Evolutionary conservation across 257 asterid species (phyloP).

Genomic region (Hygrophila difformis): DNA sequence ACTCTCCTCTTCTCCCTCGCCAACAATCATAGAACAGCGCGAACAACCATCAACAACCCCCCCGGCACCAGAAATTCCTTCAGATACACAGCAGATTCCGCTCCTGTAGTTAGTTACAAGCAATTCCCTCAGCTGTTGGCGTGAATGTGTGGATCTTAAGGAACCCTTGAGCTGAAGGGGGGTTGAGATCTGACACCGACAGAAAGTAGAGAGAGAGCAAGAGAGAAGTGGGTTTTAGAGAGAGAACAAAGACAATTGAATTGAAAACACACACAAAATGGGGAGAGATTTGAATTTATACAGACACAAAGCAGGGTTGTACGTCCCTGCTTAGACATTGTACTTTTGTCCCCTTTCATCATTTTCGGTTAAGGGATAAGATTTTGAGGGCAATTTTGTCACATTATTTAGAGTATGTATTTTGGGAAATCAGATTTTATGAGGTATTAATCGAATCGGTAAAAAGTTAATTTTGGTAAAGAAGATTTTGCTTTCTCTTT

Average conservation of each 20-base stretch:
- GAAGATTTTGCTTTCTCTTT: too few species aligned
- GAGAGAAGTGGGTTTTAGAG: slow-evolving; percentile 2
- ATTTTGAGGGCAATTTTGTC: too few species aligned
- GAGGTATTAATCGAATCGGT: too few species aligned
- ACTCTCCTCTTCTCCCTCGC: slow-evolving; percentile 30
- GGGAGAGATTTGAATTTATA: too few species aligned
- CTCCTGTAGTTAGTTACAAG: background rate
- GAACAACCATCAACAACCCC: slow-evolving; percentile 15
- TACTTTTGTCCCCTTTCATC: too few species aligned
- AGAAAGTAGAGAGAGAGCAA: slow-evolving; percentile 18
- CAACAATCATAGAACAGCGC: slow-evolving; percentile 34
- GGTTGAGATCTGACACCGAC: slow-evolving; percentile 55
- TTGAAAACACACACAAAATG: background rate
- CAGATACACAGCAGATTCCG: background rate
- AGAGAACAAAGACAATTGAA: background rate
- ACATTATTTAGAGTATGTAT: too few species aligned
- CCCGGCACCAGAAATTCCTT: background rate
- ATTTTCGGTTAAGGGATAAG: too few species aligned
- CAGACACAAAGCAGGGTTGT: too few species aligned
- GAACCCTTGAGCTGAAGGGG: slow-evolving; percentile 26
- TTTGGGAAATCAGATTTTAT: too few species aligned
- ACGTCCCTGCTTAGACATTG: too few species aligned
- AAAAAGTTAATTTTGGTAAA: too few species aligned
- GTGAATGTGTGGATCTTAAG: slow-evolving; percentile 37
- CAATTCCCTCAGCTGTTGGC: slow-evolving; percentile 7